A percentile compares a stretch with the other conserved stretches of the same genome.
Evolutionary conservation across 2,329 filamentous ascomycete genomes (phyloP).

Genomic region (Penicillium sp.): DNA sequence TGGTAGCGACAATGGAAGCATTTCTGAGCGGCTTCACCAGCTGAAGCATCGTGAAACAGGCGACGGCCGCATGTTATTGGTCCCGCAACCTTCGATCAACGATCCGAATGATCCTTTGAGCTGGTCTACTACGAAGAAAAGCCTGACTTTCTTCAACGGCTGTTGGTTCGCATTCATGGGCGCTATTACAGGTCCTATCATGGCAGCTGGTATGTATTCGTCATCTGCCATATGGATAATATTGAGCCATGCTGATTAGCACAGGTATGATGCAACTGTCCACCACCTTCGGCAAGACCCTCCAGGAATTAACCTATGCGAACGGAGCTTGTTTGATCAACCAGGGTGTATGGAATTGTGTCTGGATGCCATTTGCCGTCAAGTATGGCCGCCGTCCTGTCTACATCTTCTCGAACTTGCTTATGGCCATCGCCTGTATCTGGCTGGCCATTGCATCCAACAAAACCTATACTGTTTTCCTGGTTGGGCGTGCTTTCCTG

Average conservation of each 20-base stretch:
- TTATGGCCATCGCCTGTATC: constrained; percentile 17
- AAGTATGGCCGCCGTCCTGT: constrained; percentile 19
- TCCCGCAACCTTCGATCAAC: constrained; percentile 11
- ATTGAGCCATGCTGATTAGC: background rate
- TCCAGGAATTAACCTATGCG: constrained; percentile 9
- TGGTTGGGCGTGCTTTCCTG: constrained; percentile 17
- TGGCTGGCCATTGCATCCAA: constrained; percentile 15
- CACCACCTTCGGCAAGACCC: constrained; percentile 4
- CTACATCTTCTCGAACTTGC: constrained; percentile 13
- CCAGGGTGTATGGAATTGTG: constrained; percentile 13
- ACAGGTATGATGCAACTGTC: constrained; percentile 12
- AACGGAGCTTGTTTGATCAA: constrained; percentile 14
- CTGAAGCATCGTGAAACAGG: constrained; percentile 9
- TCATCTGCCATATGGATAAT: background rate
- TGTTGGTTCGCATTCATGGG: constrained; percentile 16
- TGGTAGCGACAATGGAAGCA: background rate
- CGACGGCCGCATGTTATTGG: constrained; percentile 10
- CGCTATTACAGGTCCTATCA: constrained; percentile 16
- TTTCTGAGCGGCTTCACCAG: constrained; percentile 18
- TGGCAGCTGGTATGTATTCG: constrained; percentile 18
- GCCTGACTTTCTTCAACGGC: constrained; percentile 11
- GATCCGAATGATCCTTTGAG: constrained; percentile 13
- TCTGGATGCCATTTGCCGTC: constrained; percentile 19
- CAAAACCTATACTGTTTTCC: constrained; percentile 11
- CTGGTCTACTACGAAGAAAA: constrained; percentile 13